Base-by-base conservation (phyloP, 2,329 filamentous ascomycete genomes). In the Tolypocladium ophioglossoides region DNA sequence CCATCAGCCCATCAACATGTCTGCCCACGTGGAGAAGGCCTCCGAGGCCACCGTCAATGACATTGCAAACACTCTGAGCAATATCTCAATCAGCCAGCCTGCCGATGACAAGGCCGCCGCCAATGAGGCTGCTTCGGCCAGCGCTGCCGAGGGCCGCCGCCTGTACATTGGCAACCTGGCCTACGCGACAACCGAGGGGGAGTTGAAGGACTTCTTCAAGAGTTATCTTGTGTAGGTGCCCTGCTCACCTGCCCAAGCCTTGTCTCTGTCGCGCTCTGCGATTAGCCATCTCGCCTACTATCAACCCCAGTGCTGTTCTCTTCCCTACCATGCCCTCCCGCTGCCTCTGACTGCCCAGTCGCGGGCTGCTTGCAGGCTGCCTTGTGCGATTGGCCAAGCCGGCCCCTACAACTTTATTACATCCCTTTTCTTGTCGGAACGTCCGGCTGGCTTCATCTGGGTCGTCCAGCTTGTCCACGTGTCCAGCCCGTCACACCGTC, bases 121-220 rank as follows among this genome's bases (percentile, higher is more conserved):
- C 77, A 87, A 89, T 72, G 91, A 96, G 75, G 91, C 91, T 74
- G 91, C 94, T 71, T 86, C 94, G 74, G 90, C 91, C 78, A 96
- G 91, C 79, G 94, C 94, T 75, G 91, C 92, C 76, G 94, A 99
- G 83, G 92, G 94, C 75, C 90, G 94, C 81, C 90, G 94, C 80
- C 87, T 99, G 70, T 99, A 99, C 81, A 97, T 99, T 81, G 94
- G 94, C 82, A 99, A 99, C 83, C 89, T 99, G 85, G 94, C 94
- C 70, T 99, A 99, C 77, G 91, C 92, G 86, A 97, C 94, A 86
- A 96, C 91, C 75, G 94, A 97, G 89, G 94, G 89, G 87, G 91
- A 96, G 86, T 90, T 99, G 84, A 96, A 95, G 83, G 89, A 94
- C 68, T 99, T 99, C 84, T 99, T 99, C 87, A 92, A 94, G 83